These are phyloP conservation scores for Cunninghamia lanceolata DNA, from an alignment of 75 land plant genomes.

Conservation along the genomic window DNA sequence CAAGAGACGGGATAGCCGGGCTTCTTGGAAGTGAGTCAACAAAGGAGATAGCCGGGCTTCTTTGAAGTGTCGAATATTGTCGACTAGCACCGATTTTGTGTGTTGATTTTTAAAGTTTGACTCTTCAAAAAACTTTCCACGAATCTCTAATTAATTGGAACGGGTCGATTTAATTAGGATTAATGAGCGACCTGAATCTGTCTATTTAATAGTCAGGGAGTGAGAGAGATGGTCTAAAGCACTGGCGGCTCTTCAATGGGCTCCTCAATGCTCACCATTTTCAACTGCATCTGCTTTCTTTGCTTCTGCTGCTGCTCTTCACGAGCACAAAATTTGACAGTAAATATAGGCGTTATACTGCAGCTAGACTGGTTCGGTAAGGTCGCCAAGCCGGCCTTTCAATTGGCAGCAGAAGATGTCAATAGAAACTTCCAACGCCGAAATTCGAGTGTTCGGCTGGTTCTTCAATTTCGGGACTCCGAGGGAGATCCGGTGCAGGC, in stretches of 20 bases:
- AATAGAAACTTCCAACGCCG: conserved; percentile 10
- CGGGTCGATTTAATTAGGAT: too few species aligned
- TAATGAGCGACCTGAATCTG: too few species aligned
- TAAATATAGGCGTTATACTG: conserved; percentile 23
- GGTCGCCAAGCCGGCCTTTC: conserved; percentile 22
- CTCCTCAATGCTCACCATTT: background rate
- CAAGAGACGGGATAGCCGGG: too few species aligned
- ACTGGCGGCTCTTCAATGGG: background rate
- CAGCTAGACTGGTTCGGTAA: conserved; percentile 22
- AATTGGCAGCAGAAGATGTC: conserved; percentile 28
- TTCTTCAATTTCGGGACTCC: conserved; percentile 43
- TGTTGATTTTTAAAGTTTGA: too few species aligned
- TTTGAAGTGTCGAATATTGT: too few species aligned
- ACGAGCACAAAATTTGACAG: background rate
- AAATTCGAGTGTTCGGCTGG: conserved; percentile 21
- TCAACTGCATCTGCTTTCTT: background rate
- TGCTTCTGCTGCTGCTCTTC: background rate
- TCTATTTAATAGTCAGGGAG: too few species aligned
- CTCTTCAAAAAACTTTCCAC: too few species aligned
- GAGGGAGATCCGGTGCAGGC: conserved; percentile 52
- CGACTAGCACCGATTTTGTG: too few species aligned
- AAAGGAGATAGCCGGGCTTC: too few species aligned
- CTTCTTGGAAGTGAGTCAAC: too few species aligned
- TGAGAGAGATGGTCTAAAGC: too few species aligned
- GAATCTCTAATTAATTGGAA: too few species aligned